Percentiles rank a stretch among this genome's conserved stretches.
These are phyloP conservation scores for Sugiyamaella valdiviana DNA, from an alignment of 805 yeast genomes.

Conservation along the genomic window DNA sequence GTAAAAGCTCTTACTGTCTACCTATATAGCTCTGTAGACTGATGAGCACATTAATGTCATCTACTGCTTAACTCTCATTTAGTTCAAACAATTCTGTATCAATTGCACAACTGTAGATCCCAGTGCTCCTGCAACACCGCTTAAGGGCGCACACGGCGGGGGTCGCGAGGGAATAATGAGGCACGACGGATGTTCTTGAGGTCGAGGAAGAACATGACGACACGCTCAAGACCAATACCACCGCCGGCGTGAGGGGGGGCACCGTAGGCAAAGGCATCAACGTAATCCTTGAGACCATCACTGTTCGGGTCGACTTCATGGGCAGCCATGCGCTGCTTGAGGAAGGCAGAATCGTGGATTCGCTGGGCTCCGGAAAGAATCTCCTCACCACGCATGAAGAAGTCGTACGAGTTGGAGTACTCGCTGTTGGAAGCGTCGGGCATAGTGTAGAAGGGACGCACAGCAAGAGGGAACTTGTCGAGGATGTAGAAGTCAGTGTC, in stretches of 20 bases:
- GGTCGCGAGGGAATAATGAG: constrained; percentile 98
- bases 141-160: constrained; percentile 79
- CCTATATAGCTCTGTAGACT: too few relatives aligned
- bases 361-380: constrained; percentile 99
- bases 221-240: constrained; percentile 98
- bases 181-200: constrained; percentile 97
- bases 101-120: neutral
- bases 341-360: constrained; percentile 84
- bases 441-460: constrained; percentile 99
- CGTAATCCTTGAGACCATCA: constrained; percentile 84
- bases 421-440: constrained; percentile 89
- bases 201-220: constrained; percentile 95
- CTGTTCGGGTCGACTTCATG: constrained; percentile 76
- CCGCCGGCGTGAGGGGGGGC: constrained; percentile 99
- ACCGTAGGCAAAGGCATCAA: constrained; percentile 87
- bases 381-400: constrained; percentile 99
- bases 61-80: too few relatives aligned
- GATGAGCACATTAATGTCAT: too few relatives aligned
- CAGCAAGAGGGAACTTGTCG: constrained; percentile 95
- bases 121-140: neutral
- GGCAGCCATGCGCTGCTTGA: constrained; percentile 71
- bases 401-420: constrained; percentile 96
- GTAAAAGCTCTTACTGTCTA: too few relatives aligned
- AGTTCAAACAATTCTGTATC: too few relatives aligned
- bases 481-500: constrained; percentile 96